Evolutionary conservation across 345 rosid species (phyloP), one percentile per base, ranked within the genome.

Genomic region (Brassica carinata): DNA sequence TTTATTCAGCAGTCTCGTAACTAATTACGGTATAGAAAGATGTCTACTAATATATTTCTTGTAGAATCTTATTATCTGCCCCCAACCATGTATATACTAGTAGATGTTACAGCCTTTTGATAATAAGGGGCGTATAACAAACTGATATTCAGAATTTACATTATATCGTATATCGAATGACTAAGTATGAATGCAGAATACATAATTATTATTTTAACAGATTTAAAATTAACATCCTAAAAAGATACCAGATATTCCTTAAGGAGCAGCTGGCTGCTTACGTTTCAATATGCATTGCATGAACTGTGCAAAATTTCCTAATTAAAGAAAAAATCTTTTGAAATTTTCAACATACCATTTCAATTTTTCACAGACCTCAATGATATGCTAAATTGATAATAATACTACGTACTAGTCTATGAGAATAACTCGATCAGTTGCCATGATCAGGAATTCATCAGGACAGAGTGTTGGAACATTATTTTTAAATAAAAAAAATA

Each of bases 221-320:
- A n/a, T 27, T 17, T 13, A 19, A 51, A 64, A 74, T 26, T 11
- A 75, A 40, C 17, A 75, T 40, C 14, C n/a, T 67, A 45, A 63
- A 51, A 75, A 80, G 83, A 80, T 80, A 80, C 83, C 83, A 80
- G 76, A 80, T 80, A 80, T 80, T 80, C 83, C 30, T 19, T 14
- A 36, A 34, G 30, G 31, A 80, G 26, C 40, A 74, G 79, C 83
- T 80, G 83, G 61, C 36, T 74, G 76, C 76, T 80, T 75, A 69
- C 79, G 71, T 36, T 48, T 27, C 83, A 70, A 70, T 69, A 75
- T 80, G 80, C 63, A 80, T 71, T 70, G 79, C 83, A 80, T 80
- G 80, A 75, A 80, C 72, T 75, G 57, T 53, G 72, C 83, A 70
- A 70, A 62, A 19, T 9, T 67, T 48, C 38, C 8, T 26, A 27